Conservation (phyloP, 1,284 basidiomycete species). For the Vanrija pseudolonga region DNA sequence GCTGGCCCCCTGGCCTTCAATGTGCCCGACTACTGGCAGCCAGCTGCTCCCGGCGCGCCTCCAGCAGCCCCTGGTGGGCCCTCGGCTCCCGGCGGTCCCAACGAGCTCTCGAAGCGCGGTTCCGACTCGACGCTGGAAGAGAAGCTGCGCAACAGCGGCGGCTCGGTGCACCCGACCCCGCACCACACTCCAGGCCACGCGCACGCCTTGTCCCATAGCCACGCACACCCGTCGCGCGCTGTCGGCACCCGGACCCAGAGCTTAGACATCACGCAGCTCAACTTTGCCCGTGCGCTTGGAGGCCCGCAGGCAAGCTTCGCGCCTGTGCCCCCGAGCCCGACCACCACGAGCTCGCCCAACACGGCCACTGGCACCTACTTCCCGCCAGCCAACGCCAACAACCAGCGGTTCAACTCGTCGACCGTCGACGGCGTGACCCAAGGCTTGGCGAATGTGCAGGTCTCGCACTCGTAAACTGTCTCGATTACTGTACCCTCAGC, state of each 20-base stretch:
- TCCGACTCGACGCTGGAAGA: constrained; percentile 84
- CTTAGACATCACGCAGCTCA: constrained; percentile 49
- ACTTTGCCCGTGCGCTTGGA: constrained; percentile 34
- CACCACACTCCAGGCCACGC: constrained; percentile 48
- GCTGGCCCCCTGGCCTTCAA: constrained; percentile 29
- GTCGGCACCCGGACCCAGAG: constrained; percentile 48
- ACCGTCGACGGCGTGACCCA: constrained; percentile 31
- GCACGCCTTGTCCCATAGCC: constrained; percentile 19
- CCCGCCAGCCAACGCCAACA: constrained; percentile 12
- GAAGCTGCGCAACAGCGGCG: constrained; percentile 71
- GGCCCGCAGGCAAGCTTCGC: constrained; percentile 23
- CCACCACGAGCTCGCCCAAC: constrained; percentile 22
- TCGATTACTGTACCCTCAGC: constrained; percentile 1
- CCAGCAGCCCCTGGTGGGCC: constrained; percentile 50
- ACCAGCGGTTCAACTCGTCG: constrained; percentile 16
- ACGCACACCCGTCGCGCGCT: constrained; percentile 32
- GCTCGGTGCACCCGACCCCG: constrained; percentile 54
- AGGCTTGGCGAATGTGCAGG: constrained; percentile 31
- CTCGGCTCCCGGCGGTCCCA: constrained; percentile 59
- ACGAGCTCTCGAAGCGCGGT: constrained; percentile 74
- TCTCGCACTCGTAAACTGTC: constrained; percentile 21
- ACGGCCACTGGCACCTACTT: constrained; percentile 37
- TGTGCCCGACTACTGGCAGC: constrained; percentile 31
- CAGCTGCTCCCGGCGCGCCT: constrained; percentile 30
- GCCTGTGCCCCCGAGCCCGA: constrained; percentile 29